These are phyloP conservation scores for Pachysandra terminalis DNA, from an alignment of 164 flowering plant species.

Conservation along the genomic window DNA sequence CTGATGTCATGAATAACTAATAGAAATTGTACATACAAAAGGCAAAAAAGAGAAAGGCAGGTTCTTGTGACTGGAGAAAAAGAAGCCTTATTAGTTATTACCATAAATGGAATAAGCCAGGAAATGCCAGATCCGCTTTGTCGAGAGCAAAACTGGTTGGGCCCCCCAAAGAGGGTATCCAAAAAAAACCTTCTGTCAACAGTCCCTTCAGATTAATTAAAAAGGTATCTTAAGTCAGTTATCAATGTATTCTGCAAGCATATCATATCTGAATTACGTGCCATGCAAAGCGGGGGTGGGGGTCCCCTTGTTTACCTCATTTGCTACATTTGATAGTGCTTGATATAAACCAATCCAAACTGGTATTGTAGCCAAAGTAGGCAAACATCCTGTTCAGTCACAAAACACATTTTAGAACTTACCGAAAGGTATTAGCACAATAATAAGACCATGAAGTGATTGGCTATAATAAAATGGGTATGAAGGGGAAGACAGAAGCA, in stretches of 20 bases:
- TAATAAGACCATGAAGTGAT: not conserved
- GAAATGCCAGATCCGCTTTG: constrained; percentile 97
- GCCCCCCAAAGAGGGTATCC: constrained; percentile 98
- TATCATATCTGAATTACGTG: not conserved
- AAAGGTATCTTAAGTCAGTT: constrained; percentile 10
- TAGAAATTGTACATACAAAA: not conserved
- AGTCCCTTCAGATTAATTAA: constrained; percentile 56
- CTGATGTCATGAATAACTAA: not conserved
- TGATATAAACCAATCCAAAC: constrained; percentile 95
- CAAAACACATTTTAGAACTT: constrained; percentile 1
- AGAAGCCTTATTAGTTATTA: constrained; percentile 31
- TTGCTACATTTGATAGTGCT: constrained; percentile 98
- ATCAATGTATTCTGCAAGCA: not conserved
- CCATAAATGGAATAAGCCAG: constrained; percentile 98
- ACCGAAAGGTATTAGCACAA: not conserved
- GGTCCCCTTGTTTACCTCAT: constrained; percentile 61
- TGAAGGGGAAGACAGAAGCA: no score
- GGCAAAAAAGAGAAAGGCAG: not conserved
- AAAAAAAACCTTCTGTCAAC: constrained; percentile 99
- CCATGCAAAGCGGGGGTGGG: no score
- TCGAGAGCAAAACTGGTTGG: constrained; percentile 94
- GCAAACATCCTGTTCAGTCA: constrained; percentile 61
- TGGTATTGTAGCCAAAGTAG: no score
- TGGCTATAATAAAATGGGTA: no score
- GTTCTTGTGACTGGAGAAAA: constrained; percentile 3